Conservation (phyloP, 805 yeast genomes). For the Peterozyma toletana region DNA sequence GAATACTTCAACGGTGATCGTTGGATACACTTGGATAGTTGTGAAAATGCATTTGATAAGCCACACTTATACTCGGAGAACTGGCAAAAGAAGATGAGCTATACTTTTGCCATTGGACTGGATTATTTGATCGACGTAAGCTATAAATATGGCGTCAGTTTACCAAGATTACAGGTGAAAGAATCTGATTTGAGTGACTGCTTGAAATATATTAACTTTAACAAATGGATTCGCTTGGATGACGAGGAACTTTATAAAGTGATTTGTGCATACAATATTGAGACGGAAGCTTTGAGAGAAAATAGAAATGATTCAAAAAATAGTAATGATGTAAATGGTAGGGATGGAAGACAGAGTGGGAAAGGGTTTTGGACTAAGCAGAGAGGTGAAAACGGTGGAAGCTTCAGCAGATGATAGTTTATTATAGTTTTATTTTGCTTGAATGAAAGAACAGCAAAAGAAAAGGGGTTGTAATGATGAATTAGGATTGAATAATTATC, state of each 20-base stretch:
- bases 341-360: constrained; percentile 69
- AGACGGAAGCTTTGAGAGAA: constrained; percentile 21
- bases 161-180: constrained; percentile 39
- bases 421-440: no score
- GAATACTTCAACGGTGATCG: constrained; percentile 66
- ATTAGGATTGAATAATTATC: no score
- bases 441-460: no score
- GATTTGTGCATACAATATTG: constrained; percentile 28
- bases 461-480: no score
- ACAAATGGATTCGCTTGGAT: constrained; percentile 20
- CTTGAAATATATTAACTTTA: constrained; percentile 28
- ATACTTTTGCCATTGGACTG: constrained; percentile 62
- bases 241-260: constrained; percentile 30
- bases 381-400: constrained; percentile 70
- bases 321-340: constrained; percentile 12
- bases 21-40: constrained; percentile 88
- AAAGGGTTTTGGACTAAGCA: constrained; percentile 64
- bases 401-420: no score
- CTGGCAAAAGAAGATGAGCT: constrained; percentile 94
- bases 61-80: constrained; percentile 73
- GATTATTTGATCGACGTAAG: constrained; percentile 67
- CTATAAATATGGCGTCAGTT: constrained; percentile 41
- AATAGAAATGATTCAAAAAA: constrained; percentile 5
- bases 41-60: constrained; percentile 81
- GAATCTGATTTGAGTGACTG: constrained; percentile 30